Conservation (phyloP, 495 filamentous ascomycete genomes). For the Xylaria grammica region DNA sequence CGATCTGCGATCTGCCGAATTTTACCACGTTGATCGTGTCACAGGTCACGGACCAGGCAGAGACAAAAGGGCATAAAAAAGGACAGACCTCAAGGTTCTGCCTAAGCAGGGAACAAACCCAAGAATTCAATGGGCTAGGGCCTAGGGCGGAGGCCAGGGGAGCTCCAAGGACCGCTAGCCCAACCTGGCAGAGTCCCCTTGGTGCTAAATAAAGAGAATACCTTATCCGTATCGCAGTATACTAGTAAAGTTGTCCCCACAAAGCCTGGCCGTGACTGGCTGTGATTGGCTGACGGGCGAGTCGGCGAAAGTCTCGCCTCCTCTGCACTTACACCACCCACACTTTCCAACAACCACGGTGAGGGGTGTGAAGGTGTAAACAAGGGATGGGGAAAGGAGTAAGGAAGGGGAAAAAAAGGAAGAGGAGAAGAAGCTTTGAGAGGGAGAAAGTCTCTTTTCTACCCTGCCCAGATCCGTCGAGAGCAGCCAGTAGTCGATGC, state of each 20-base stretch:
- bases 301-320: constrained; percentile 9
- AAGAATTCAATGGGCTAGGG: too few relatives aligned
- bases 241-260: constrained; percentile 12
- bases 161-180: constrained; percentile 16
- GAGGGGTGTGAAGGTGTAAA: constrained; percentile 6
- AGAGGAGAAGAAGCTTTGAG: neutral
- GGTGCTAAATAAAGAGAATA: neutral
- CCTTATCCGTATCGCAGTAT: neutral
- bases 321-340: constrained; percentile 17
- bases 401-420: neutral
- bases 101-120: too few relatives aligned
- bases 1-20: constrained; percentile 21
- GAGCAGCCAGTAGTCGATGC: constrained; percentile 5
- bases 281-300: constrained; percentile 5
- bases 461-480: constrained; percentile 2
- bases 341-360: neutral
- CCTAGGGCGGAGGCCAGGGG: constrained; percentile 10
- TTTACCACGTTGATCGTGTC: constrained; percentile 16
- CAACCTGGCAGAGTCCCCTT: neutral
- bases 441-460: constrained; percentile 3
- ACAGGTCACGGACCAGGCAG: constrained; percentile 11
- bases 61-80: neutral
- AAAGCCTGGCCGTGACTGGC: constrained; percentile 9
- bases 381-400: constrained; percentile 3
- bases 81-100: neutral